Base-by-base conservation (phyloP, 495 filamentous ascomycete species). In the Aspergillus bridgeri region DNA sequence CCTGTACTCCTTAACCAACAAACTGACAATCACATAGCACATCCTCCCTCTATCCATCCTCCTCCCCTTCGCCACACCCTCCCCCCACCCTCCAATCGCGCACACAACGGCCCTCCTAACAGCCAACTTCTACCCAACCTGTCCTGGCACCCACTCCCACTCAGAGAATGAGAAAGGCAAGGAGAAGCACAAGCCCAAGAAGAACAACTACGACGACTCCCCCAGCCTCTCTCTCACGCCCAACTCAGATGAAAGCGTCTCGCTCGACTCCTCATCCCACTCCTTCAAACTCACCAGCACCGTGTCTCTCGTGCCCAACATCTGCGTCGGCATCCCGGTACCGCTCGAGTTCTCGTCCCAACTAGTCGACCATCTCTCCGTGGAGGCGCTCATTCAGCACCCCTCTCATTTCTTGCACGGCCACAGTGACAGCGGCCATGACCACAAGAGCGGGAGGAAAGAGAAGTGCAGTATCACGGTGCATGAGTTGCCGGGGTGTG, bases 41-140 rank as follows among this genome's bases (percentile, higher is more conserved):
- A 45, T 53, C 47, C 20, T 42, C 17, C 25, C 47, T 29, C 9
- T 56, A 48, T 43, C 56, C 9, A 56, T 69, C 38, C 51, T 71
- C n/a, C 25, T 15, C 56, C 48, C 67, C 53, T 60, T 62, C 47
- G 51, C 56, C 19, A 48, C 70, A 42, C 61, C 70, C 49, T 23
- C 48, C 22, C 45, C 55, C 25, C 25, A 43, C 18, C 33, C 33
- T 15, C 33, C 33, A 19, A 51, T 56, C 18, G 69, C 73, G 42
- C 43, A 59, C 17, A 68, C 53, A 24, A 62, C 63, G 13, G 70
- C 68, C 18, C 63, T 68, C 19, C 57, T 75, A 38, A 70, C 65
- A 65, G 67, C 73, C 60, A 69, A 67, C 51, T 77, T 75, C 70
- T 72, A 71, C 53, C 67, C 72, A 7, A 59, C 42, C 51, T 77